Evolutionary conservation across 108 stramenopile species (phyloP), one percentile per base, ranked within the genome.

Genomic region (Skeletonema marinoi): DNA sequence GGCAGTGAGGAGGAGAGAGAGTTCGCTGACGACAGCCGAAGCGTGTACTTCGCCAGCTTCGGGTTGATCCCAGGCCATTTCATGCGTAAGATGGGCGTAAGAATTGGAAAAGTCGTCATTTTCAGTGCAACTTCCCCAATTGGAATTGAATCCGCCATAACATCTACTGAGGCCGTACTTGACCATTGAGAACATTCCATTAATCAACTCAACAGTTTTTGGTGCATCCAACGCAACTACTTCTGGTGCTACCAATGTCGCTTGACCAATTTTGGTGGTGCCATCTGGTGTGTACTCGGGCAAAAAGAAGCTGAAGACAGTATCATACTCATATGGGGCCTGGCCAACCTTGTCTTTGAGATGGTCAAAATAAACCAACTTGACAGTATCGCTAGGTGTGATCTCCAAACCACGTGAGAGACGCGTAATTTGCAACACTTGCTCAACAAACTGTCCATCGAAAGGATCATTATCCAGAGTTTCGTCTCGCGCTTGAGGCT

Each of bases 371-470:
- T 56, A 56, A 8, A 56, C 9, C 10, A 56, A 29, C 25, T 56
- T 56, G 25, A 25, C 19, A 9, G 54, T 56, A 25, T 21, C 54
- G 25, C 54, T 25, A 29, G 54, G 19, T 25, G 25, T 25, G 7
- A 25, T 9, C 54, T 56, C 21, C 54, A 56, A 25, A 3, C 54
- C 25, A 8, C 54, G 54, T 10, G 54, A 25, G 54, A 56, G 21
- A 1, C 54, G 54, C 10, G 54, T 56, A 2, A 56, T 21, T 74
- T 86, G 85, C 25, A 91, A 30, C n/a, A 89, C 67, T 1, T 89
- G 89, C 77, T 93, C 90, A 32, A 81, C 73, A 1, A 92, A 39
- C 11, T 74, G 65, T 29, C 92, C 92, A 75, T 79, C 69, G 54
- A 74, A 75, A 12, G 90, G 89, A 64, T 93, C 92, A n/a, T 44